Base-by-base conservation (phyloP, 2,329 filamentous ascomycete species). In the Penicillium sp. region DNA sequence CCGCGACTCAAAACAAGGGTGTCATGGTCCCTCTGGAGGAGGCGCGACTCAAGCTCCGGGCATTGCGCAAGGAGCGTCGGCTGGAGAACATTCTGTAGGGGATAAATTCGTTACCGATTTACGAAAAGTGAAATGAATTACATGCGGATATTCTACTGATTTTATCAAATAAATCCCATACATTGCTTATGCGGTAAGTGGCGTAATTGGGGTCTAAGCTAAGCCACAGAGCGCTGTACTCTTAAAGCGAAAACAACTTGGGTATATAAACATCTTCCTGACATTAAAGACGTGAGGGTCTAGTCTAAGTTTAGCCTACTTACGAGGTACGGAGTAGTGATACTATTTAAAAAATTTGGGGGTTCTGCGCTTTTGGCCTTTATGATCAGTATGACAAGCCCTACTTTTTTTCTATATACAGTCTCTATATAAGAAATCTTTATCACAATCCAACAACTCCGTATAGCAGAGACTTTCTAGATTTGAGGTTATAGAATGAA, bases 21-120 rank as follows among this genome's bases (percentile, higher is more conserved):
- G 80, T 86, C 63, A 78, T 87, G 69, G 75, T 88, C 35, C 83
- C 84, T 13, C 75, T 88, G 3, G 82, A 86, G 43, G 83, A 84
- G 68, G 84, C 81, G 17, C 76, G 87, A 21, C 71, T 75, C 66
- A 84, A 84, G 75, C 73, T 88, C 53, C 68, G 65, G 40, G 72
- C 71, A 56, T 64, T 81, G 58, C 73, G 78, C 38, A 80, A 81
- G 68, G 75, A 79, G 65, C 74, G 78, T 47, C 71, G 75, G 54
- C 65, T 81, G 56, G 73, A 74, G 55, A 81, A 75, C 61, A 55
- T 70, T 35, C 68, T 79, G 58, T 78, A 73, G 61, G 51, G 4
- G 52, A 41, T 23, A 48, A 27, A 55, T 51, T 45, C 40, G 54
- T 56, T 56, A 54, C 49, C 25, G 49, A 41, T 47, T 56, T 60